A percentile compares a stretch with the other conserved stretches of the same genome.
phyloP scores from a whole-genome alignment of 768 basidiomycete genomes.

The Rhodotorula graminis region DNA sequence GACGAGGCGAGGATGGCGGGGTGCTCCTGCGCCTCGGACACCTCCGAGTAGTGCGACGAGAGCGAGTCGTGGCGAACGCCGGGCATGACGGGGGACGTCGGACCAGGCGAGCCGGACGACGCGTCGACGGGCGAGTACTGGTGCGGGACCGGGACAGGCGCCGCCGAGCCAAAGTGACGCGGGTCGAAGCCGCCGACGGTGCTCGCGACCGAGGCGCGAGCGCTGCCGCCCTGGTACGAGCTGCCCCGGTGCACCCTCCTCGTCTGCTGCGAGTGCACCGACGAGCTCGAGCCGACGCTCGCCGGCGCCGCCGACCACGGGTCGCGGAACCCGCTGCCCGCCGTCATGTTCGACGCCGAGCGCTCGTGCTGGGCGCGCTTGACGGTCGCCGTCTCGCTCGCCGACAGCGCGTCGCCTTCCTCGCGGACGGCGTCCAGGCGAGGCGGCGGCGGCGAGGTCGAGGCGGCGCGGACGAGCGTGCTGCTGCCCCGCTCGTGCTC shows the following conservation, averaged over 20 bases:
- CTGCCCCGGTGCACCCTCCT: background rate
- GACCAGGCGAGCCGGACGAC: background rate
- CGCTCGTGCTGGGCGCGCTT: conserved; percentile 1
- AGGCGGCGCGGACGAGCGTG: background rate
- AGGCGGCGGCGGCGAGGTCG: background rate
- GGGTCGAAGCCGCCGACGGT: conserved; percentile 4
- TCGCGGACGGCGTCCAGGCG: background rate
- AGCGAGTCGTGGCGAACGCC: background rate
- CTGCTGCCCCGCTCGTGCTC: background rate
- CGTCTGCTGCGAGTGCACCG: conserved; percentile 9
- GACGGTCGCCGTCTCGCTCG: conserved; percentile 1
- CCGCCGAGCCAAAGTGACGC: background rate
- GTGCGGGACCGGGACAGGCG: background rate
- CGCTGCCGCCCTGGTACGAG: background rate
- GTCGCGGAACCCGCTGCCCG: conserved; percentile 8
- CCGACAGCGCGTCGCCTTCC: background rate
- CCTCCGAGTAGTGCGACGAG: conserved; percentile 3
- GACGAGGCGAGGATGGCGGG: conserved; percentile 3
- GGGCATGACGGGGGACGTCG: background rate
- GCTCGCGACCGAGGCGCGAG: conserved; percentile 1
- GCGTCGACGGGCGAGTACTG: background rate
- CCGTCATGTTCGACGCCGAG: background rate
- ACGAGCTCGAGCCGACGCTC: background rate
- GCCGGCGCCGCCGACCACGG: background rate
- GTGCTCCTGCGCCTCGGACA: background rate